Evolutionary conservation across 75 land plant species (phyloP), one percentile per base, ranked within the genome.

Genomic region (Picea glauca): DNA sequence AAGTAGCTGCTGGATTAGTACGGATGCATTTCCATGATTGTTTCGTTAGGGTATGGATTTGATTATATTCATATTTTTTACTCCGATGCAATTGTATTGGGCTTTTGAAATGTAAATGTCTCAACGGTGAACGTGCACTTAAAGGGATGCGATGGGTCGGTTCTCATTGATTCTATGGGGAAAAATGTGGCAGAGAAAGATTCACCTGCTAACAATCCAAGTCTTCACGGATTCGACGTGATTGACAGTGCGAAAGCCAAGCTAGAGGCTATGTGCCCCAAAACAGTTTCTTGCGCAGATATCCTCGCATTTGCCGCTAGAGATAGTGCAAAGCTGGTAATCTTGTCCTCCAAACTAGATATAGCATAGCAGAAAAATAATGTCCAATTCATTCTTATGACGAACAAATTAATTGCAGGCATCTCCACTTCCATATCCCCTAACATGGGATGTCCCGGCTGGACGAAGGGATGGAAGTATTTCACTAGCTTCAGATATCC

Each of bases 401-500:
- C 21, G 23, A 0, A 15, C 17, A 13, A 64, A 40, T 18, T 32
- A 32, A 72, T 6, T 21, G 70, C 73, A 35, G 63, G 56, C 67
- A 35, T 26, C 50, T 77, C 21, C 65, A 30, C 9, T 54, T 58
- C 83, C 82, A 65, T 75, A 85, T 62, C 77, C 70, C 81, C 76
- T 78, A 72, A 4, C 46, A 6, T 91, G 90, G 83, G 13, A 80
- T 77, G 79, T 89, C 58, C 20, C 85, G 81, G 79, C 84, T 80
- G 95, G 95, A 1, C 81, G 96, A 38, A 84, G 88, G 75, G 96
- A 93, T 66, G 93, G 94, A 14, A 76, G 57, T 31, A 73, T 88
- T 43, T 89, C 96, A 74, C 59, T 56, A 75, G 88, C 85, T 14
- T 33, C 79, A 31, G 80, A 80, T 54, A 88, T 84, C 18, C 21